Conservation (phyloP, 2,329 filamentous ascomycete genomes). For the Tolypocladium paradoxum region DNA sequence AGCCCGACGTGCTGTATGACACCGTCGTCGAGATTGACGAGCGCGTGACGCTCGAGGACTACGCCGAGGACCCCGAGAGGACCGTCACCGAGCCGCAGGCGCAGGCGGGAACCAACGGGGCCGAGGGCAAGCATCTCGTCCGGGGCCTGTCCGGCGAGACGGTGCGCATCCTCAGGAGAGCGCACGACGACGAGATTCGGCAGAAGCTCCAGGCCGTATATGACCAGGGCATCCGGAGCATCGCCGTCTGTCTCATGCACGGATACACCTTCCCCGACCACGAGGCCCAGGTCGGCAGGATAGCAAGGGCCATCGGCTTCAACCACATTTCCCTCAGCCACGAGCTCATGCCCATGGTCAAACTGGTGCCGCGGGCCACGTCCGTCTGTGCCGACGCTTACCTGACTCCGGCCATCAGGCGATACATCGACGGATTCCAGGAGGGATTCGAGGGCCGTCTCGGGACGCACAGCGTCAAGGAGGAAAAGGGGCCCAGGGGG, state of each 20-base stretch:
- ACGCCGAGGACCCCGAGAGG: conserved; percentile 52
- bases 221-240: conserved; percentile 42
- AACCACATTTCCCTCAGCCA: conserved; percentile 23
- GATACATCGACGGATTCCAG: conserved; percentile 23
- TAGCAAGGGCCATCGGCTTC: conserved; percentile 31
- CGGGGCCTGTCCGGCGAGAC: conserved; percentile 58
- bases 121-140: conserved; percentile 47
- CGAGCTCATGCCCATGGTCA: conserved; percentile 30
- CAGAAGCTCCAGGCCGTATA: conserved; percentile 49
- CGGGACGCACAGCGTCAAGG: conserved; percentile 10
- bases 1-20: conserved; percentile 59
- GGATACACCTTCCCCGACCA: conserved; percentile 57
- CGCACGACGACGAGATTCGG: conserved; percentile 42
- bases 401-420: conserved; percentile 26
- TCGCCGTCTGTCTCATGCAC: conserved; percentile 59
- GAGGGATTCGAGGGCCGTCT: conserved; percentile 25
- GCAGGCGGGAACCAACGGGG: conserved; percentile 21
- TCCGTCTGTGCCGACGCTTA: conserved; percentile 33
- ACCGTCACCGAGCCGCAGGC: neutral
- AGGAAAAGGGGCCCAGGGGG: conserved; percentile 45
- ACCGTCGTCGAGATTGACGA: conserved; percentile 65
- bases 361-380: conserved; percentile 29
- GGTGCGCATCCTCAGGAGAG: conserved; percentile 52
- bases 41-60: conserved; percentile 62
- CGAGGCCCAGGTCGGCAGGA: conserved; percentile 22